Percentiles rank a stretch among this genome's conserved stretches.
phyloP scores from a whole-genome alignment of 805 yeast genomes.

The Wickerhamomyces ciferrii region DNA sequence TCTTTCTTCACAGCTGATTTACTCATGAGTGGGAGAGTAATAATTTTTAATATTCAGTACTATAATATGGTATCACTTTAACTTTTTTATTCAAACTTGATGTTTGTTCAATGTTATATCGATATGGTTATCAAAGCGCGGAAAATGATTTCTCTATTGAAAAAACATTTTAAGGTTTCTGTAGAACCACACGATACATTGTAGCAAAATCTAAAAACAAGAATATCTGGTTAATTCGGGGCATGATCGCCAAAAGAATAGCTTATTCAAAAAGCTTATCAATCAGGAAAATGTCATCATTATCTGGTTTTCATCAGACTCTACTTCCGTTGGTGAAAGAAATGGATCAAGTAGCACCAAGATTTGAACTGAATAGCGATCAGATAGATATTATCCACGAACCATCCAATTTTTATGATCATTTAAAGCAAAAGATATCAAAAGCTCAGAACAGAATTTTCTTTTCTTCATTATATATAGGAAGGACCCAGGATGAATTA shows the following conservation, averaged over 20 bases:
- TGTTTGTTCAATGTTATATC: too few relatives aligned
- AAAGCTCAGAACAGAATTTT: conserved; percentile 65
- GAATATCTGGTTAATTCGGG: not conserved
- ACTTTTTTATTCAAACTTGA: too few relatives aligned
- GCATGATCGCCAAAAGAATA: not conserved
- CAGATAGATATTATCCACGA: conserved; percentile 56
- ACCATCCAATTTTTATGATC: conserved; percentile 70
- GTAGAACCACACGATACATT: too few relatives aligned
- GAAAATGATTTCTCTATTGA: not conserved
- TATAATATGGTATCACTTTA: too few relatives aligned
- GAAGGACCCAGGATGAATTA: conserved; percentile 75
- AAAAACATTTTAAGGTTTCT: not conserved
- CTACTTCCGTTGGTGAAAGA: conserved; percentile 40
- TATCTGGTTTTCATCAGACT: conserved; percentile 35
- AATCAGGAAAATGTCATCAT: not conserved
- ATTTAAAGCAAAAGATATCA: conserved; percentile 56
- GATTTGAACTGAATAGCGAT: conserved; percentile 51
- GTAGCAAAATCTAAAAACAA: too few relatives aligned
- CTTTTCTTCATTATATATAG: conserved; percentile 81
- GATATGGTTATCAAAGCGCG: not conserved
- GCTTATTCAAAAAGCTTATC: not conserved
- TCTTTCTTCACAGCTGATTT: not conserved
- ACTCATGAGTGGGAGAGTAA: too few relatives aligned
- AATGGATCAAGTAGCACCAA: conserved; percentile 60
- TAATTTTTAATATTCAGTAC: too few relatives aligned